Evolutionary conservation across 2,329 filamentous ascomycete genomes (phyloP).

Genomic region (Paracoccidioides brasiliensis): DNA sequence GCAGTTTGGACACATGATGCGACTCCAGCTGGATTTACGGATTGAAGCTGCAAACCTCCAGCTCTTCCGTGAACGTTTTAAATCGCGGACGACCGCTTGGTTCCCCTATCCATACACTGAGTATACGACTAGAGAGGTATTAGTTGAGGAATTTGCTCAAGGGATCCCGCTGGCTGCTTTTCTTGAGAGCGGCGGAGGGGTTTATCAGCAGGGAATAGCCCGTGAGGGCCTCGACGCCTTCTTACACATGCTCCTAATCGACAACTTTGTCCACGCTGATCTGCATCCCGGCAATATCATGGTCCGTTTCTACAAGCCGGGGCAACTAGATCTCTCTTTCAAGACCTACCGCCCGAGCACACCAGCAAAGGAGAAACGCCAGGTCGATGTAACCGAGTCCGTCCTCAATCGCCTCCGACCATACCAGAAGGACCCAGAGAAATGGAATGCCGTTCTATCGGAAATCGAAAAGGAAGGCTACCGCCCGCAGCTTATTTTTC

Average conservation of each 20-base stretch:
- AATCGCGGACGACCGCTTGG: conserved; percentile 78
- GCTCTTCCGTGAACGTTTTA: conserved; percentile 82
- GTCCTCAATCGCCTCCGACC: conserved; percentile 71
- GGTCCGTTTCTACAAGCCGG: conserved; percentile 91
- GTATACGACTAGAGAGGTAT: conserved; percentile 80
- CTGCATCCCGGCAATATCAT: conserved; percentile 97
- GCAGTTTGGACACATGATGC: conserved; percentile 98
- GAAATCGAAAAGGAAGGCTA: conserved; percentile 79
- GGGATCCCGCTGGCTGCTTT: conserved; percentile 87
- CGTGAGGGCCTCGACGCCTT: conserved; percentile 93
- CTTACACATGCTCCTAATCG: conserved; percentile 86
- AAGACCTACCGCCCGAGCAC: conserved; percentile 28
- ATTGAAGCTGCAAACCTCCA: conserved; percentile 85
- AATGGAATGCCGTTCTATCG: conserved; percentile 62
- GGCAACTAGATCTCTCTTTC: conserved; percentile 53
- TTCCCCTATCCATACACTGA: conserved; percentile 90
- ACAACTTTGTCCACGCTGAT: conserved; percentile 96
- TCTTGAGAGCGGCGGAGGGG: conserved; percentile 77
- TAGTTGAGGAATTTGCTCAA: conserved; percentile 92
- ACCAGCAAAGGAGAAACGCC: conserved; percentile 15
- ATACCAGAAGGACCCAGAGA: conserved; percentile 50
- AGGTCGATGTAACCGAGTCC: conserved; percentile 62
- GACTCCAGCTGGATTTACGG: conserved; percentile 83
- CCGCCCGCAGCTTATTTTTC: conserved; percentile 88
- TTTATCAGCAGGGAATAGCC: conserved; percentile 88